These are phyloP conservation scores for Lecanosticta acicola DNA, from an alignment of 2,329 filamentous ascomycete genomes.

Conservation along the genomic window DNA sequence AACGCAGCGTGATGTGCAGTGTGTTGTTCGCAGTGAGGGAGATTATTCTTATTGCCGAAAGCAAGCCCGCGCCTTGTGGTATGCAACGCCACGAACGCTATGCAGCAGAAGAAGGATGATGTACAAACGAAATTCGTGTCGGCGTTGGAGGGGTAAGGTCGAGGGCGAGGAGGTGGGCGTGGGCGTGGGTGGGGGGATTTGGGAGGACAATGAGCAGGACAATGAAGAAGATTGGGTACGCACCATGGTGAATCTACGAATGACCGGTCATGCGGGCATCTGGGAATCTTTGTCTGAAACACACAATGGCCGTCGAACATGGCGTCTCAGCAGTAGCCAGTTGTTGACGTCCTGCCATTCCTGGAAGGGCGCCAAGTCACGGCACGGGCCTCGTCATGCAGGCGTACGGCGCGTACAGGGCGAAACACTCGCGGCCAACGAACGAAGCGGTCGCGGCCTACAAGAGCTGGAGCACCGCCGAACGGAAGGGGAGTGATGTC, in stretches of 20 bases:
- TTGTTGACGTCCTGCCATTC: conserved; percentile 11
- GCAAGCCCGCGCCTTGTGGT: neutral
- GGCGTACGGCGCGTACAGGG: conserved; percentile 8
- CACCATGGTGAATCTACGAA: conserved; percentile 27
- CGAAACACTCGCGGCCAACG: conserved; percentile 9
- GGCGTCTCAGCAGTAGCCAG: conserved; percentile 38
- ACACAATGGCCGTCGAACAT: conserved; percentile 30
- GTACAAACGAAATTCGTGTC: conserved; percentile 20
- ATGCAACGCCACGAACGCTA: too few relatives aligned
- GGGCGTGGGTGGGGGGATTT: conserved; percentile 5
- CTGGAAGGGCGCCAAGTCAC: conserved; percentile 22
- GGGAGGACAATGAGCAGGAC: conserved; percentile 25
- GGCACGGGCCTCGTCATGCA: conserved; percentile 13
- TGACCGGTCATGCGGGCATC: conserved; percentile 31
- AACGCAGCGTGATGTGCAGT: neutral
- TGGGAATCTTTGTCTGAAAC: conserved; percentile 31
- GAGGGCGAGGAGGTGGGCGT: conserved; percentile 5
- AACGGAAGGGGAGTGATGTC: conserved; percentile 1
- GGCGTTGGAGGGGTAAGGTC: conserved; percentile 10
- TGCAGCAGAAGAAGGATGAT: too few relatives aligned
- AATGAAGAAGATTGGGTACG: conserved; percentile 25
- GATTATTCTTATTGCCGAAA: conserved; percentile 11
- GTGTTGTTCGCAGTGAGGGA: conserved; percentile 3
- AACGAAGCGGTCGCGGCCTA: conserved; percentile 2
- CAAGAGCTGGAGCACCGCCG: conserved; percentile 6